These are phyloP conservation scores for Penicillium paxilli DNA, from an alignment of 495 filamentous ascomycete genomes.

Conservation along the genomic window DNA sequence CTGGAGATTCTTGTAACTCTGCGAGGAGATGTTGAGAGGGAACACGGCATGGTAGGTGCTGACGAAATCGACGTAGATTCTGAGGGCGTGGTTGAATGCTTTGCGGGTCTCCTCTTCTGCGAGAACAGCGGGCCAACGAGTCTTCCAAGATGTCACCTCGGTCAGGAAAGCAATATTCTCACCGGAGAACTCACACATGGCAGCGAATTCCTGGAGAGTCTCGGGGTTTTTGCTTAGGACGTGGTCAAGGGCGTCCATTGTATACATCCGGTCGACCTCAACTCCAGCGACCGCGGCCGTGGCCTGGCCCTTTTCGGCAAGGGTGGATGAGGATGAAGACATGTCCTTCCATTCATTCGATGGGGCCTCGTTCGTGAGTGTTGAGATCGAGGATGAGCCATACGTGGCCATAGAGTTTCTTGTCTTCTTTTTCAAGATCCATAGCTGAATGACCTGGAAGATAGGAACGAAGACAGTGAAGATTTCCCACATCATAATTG, in stretches of 20 bases:
- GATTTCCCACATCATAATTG: constrained; percentile 11
- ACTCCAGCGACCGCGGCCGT: background rate
- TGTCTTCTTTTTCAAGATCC: constrained; percentile 1
- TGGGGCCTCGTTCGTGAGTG: too few species aligned
- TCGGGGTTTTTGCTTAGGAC: constrained; percentile 3
- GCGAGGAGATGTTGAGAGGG: too few species aligned
- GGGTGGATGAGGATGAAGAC: constrained; percentile 6
- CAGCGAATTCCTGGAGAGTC: constrained; percentile 8
- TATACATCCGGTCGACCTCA: constrained; percentile 4
- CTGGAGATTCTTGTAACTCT: too few species aligned
- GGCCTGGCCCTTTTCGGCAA: constrained; percentile 6
- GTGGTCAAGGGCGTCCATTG: constrained; percentile 9
- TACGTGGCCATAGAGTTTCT: background rate
- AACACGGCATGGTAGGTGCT: too few species aligned
- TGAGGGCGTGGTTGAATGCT: too few species aligned
- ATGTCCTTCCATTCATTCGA: too few species aligned
- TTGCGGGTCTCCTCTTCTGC: too few species aligned
- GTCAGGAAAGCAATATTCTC: constrained; percentile 11
- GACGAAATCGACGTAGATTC: too few species aligned
- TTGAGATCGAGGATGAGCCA: background rate
- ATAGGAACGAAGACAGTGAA: constrained; percentile 13
- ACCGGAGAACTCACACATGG: constrained; percentile 8
- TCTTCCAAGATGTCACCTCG: background rate
- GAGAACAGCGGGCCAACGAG: too few species aligned
- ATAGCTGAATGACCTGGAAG: constrained; percentile 6